phyloP scores from a whole-genome alignment of 163 green algal species.

The Trebouxiophyceae sp. region DNA sequence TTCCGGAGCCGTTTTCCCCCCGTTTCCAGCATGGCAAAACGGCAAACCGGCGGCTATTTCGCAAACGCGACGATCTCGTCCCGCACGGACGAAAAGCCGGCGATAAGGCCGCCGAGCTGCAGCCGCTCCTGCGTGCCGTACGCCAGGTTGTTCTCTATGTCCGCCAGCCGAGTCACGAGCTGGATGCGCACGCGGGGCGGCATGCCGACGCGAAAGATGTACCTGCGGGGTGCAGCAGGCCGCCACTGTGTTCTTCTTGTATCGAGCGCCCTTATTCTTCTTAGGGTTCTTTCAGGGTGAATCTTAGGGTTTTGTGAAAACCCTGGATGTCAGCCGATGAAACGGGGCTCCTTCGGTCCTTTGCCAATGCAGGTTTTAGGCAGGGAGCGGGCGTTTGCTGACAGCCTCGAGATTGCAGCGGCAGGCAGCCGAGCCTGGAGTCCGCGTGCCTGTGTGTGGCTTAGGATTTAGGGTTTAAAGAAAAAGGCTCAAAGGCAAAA shows the following conservation, averaged over 20 bases:
- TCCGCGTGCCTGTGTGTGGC: background rate
- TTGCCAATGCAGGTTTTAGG: background rate
- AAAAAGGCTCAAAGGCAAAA: background rate
- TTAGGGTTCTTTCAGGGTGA: too few species aligned
- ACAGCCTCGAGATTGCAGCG: background rate
- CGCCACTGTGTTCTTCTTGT: too few species aligned
- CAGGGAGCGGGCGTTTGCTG: background rate
- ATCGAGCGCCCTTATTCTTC: too few species aligned
- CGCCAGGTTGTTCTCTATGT: constrained; percentile 83
- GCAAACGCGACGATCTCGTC: background rate
- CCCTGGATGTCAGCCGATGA: too few species aligned
- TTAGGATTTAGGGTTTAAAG: background rate
- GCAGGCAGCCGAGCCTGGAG: background rate
- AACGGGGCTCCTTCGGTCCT: too few species aligned
- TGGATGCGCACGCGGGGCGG: constrained; percentile 45
- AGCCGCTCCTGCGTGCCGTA: constrained; percentile 78
- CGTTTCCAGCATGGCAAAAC: too few species aligned
- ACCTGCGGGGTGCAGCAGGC: constrained; percentile 41
- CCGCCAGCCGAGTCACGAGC: constrained; percentile 75
- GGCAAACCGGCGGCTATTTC: background rate
- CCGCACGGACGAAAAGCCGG: background rate
- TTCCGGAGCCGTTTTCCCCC: too few species aligned
- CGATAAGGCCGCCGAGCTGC: constrained; percentile 36
- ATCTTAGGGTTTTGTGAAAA: too few species aligned
- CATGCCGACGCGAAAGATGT: constrained; percentile 72